Base-by-base conservation (phyloP, 768 basidiomycete genomes). In the Suillus bovinus region DNA sequence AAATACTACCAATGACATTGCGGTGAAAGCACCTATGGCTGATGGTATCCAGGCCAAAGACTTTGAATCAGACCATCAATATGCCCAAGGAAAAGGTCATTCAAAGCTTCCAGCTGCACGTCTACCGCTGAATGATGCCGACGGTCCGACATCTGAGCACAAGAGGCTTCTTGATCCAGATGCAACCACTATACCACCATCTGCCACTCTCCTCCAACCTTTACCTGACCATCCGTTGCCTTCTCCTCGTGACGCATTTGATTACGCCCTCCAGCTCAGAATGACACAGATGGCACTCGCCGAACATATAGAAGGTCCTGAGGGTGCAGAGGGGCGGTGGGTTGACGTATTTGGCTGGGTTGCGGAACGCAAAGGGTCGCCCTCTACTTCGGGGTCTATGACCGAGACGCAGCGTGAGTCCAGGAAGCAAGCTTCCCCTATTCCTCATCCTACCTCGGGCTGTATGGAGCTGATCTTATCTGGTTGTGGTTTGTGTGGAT, bases 331-430 rank as follows among this genome's bases (percentile, higher is more conserved):
- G 64, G 76, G 78, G 20, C 87, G 86, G 61, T 95, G 94, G 85
- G 79, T 94, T 17, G 93, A 94, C 31, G 82, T 94, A 9, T 96
- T 96, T 72, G 78, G 84, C 5, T 97, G 91, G 90, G 88, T 94
- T 69, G 88, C 94, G 0, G 88, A 87, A 61, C 79, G 80, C 67
- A 81, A 78, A 29, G 80, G 79, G 41, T 67, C 34, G 22, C 54
- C 54, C 9, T 55, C 54, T 5, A 27, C 36, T 17, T 38, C 54
- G 3, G 54, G 54, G 8, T 55, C 68, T 0, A 61, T 59, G 33
- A 66, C 71, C 11, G 73, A 74, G 38, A 64, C 63, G 29, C 73
- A 70, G 17, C 33, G 73, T 76, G 60, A 54, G 74, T 62, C 53
- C 7, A 27, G 27, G 20, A 41, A 41, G 57, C 54, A 16, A 58